phyloP scores from a whole-genome alignment of 371 early-diverging fungal genomes.

The Mortierella sp. region DNA sequence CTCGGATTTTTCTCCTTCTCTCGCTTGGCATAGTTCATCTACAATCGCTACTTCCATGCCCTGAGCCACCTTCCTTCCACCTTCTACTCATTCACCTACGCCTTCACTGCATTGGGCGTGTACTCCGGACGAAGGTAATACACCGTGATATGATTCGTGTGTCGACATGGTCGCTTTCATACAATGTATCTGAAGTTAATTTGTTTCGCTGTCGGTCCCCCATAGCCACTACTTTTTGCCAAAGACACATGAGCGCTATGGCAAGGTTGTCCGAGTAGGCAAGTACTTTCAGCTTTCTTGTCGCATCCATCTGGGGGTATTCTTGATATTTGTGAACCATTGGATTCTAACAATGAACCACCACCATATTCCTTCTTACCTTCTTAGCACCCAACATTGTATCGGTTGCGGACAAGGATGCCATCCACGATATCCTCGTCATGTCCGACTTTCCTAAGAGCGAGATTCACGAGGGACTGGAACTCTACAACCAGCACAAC shows the following conservation, averaged over 20 bases:
- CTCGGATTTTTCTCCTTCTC: neutral
- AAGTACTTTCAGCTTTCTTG: neutral
- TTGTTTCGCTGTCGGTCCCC: no score
- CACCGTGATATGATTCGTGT: no score
- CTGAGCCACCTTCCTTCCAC: conserved; percentile 31
- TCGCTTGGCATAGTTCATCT: conserved; percentile 15
- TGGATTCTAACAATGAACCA: neutral
- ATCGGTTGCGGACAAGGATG: conserved; percentile 48
- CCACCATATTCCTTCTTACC: neutral
- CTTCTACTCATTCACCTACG: conserved; percentile 11
- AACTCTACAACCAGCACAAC: conserved; percentile 37
- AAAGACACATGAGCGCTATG: conserved; percentile 18
- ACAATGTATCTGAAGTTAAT: neutral
- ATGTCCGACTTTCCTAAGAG: conserved; percentile 42
- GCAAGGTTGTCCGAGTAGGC: conserved; percentile 38
- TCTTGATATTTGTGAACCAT: neutral
- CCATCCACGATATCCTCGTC: conserved; percentile 42
- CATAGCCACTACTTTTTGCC: conserved; percentile 38
- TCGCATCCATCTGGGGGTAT: neutral
- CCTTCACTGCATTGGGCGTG: conserved; percentile 20
- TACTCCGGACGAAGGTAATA: conserved; percentile 33
- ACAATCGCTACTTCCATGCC: conserved; percentile 27
- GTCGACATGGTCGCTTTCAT: no score
- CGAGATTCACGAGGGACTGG: conserved; percentile 31
- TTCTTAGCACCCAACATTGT: conserved; percentile 26